Evolutionary conservation across 2,329 filamentous ascomycete genomes (phyloP).

Genomic region (Penicillium sp.): DNA sequence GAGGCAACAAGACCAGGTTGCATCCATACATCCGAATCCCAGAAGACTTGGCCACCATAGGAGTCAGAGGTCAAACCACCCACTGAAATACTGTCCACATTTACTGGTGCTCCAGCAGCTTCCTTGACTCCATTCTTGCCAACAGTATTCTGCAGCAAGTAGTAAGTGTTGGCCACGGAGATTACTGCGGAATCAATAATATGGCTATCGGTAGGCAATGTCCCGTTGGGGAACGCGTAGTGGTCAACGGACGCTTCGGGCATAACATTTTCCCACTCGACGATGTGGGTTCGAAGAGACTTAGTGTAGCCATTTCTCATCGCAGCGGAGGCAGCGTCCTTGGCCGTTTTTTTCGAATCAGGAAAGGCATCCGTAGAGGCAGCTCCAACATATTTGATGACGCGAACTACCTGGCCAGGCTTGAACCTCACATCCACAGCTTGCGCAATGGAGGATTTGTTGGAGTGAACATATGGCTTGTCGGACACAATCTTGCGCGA

Average conservation of each 20-base stretch:
- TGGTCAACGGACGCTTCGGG: conserved; percentile 62
- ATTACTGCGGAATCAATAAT: conserved; percentile 55
- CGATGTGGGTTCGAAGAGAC: conserved; percentile 55
- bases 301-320: conserved; percentile 54
- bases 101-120: conserved; percentile 52
- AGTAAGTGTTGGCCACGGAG: conserved; percentile 49
- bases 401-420: conserved; percentile 52
- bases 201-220: conserved; percentile 55
- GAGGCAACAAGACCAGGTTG: conserved; percentile 63
- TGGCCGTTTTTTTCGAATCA: conserved; percentile 56
- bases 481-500: conserved; percentile 46
- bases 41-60: conserved; percentile 65
- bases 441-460: conserved; percentile 65
- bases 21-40: conserved; percentile 68
- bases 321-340: conserved; percentile 53
- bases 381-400: conserved; percentile 67
- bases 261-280: conserved; percentile 63
- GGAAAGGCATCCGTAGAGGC: conserved; percentile 68
- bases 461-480: conserved; percentile 51
- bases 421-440: conserved; percentile 54
- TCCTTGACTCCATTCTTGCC: conserved; percentile 53
- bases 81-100: conserved; percentile 65
- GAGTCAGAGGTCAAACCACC: conserved; percentile 66
- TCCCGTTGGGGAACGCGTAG: conserved; percentile 58
- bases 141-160: conserved; percentile 51